A percentile compares a stretch with the other conserved stretches of the same genome.
phyloP scores from a whole-genome alignment of 2,329 filamentous ascomycete genomes.

The Sporothrix luriei region DNA sequence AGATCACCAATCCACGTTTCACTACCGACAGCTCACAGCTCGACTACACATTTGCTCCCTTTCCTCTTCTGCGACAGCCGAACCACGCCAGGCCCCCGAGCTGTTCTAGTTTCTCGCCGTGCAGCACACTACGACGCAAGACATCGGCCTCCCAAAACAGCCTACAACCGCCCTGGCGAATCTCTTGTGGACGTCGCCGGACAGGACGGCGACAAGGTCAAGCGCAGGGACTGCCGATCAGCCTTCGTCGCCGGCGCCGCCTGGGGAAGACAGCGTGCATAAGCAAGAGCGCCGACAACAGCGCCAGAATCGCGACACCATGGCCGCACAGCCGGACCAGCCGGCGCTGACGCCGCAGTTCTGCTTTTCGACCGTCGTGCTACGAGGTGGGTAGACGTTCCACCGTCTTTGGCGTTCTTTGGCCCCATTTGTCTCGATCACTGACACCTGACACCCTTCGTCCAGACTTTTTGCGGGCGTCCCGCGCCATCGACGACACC shows the following conservation, averaged over 20 bases:
- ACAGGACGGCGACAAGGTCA: conserved; percentile 22
- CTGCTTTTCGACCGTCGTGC: conserved; percentile 70
- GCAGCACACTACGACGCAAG: neutral
- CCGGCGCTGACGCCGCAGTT: conserved; percentile 71
- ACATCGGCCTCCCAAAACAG: neutral
- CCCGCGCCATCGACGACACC: conserved; percentile 87
- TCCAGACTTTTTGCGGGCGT: conserved; percentile 86
- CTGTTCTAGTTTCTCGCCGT: no score
- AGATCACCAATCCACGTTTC: neutral
- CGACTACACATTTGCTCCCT: neutral
- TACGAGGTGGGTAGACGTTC: conserved; percentile 60
- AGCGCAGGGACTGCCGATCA: neutral
- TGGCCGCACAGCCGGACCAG: conserved; percentile 37
- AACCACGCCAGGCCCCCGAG: no score
- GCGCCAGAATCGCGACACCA: conserved; percentile 32
- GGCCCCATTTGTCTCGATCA: no score
- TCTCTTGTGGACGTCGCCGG: conserved; percentile 33
- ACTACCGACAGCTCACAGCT: neutral
- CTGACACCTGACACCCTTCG: conserved; percentile 6
- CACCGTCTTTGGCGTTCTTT: neutral
- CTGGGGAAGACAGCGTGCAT: neutral
- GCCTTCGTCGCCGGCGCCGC: conserved; percentile 1
- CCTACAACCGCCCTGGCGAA: conserved; percentile 31
- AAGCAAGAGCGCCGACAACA: neutral
- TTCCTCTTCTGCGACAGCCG: neutral